Conservation (phyloP, 192 early-diverging fungal species). For the Endogone sp. region DNA sequence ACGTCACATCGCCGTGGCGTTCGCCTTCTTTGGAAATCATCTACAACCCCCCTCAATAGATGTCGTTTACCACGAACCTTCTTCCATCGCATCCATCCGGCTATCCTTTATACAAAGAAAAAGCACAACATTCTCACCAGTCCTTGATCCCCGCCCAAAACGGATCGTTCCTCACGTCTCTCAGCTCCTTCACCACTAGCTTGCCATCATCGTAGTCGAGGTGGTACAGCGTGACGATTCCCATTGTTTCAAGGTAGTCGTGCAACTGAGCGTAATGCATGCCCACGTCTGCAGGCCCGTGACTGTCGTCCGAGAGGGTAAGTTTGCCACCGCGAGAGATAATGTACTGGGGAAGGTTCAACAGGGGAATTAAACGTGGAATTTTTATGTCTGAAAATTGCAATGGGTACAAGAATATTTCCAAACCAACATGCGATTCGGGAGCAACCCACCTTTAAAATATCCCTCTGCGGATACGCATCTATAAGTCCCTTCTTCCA, state of each 20-base stretch:
- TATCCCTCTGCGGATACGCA: slow-evolving; percentile 87
- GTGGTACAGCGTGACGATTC: slow-evolving; percentile 22
- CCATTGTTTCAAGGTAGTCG: slow-evolving; percentile 67
- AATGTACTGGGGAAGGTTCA: slow-evolving; percentile 56
- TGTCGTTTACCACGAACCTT: too few species aligned
- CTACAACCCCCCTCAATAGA: too few species aligned
- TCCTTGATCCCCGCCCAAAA: not conserved
- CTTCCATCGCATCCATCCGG: too few species aligned
- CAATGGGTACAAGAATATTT: too few species aligned
- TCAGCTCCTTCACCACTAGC: not conserved
- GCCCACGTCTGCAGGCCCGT: slow-evolving; percentile 85
- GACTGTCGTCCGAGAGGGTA: slow-evolving; percentile 91
- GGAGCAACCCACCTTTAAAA: slow-evolving; percentile 57
- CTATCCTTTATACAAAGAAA: too few species aligned
- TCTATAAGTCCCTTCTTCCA: slow-evolving; percentile 84
- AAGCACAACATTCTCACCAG: too few species aligned
- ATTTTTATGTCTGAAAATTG: too few species aligned
- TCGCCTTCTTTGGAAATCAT: too few species aligned
- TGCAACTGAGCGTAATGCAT: slow-evolving; percentile 76
- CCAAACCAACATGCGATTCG: not conserved
- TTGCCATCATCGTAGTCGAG: not conserved
- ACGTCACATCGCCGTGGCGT: too few species aligned
- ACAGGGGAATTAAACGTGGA: too few species aligned
- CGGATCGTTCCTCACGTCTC: not conserved
- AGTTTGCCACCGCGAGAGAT: slow-evolving; percentile 60